A percentile compares a stretch with the other conserved stretches of the same genome.
These are phyloP conservation scores for Kurtzmaniella quercitrusa DNA, from an alignment of 1,139 yeast genomes.

Conservation along the genomic window DNA sequence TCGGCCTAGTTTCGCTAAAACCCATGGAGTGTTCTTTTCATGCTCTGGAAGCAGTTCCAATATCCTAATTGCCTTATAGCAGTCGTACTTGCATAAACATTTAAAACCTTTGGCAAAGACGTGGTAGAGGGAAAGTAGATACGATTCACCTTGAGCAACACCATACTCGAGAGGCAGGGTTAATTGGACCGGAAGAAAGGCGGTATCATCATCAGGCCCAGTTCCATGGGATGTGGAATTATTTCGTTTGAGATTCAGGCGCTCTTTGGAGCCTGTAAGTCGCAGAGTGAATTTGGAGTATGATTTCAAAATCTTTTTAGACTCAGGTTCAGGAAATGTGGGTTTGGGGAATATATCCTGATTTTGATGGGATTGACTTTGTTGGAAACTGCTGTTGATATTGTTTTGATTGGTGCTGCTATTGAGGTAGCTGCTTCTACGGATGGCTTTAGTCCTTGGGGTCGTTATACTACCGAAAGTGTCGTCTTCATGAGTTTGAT, in stretches of 20 bases:
- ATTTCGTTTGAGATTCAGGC: slow-evolving; percentile 48
- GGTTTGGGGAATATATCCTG: slow-evolving; percentile 28
- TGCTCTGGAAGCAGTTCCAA: slow-evolving; percentile 59
- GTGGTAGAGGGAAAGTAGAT: slow-evolving; percentile 50
- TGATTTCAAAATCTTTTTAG: slow-evolving; percentile 11
- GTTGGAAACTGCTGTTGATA: background rate
- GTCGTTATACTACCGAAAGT: slow-evolving; percentile 13
- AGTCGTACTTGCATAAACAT: slow-evolving; percentile 66
- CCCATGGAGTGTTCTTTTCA: slow-evolving; percentile 82
- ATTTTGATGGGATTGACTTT: slow-evolving; percentile 9
- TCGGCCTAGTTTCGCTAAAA: slow-evolving; percentile 72
- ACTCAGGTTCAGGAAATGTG: slow-evolving; percentile 19
- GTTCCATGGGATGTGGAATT: slow-evolving; percentile 8
- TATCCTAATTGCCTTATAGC: slow-evolving; percentile 73
- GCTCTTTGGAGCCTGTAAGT: slow-evolving; percentile 11
- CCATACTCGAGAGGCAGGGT: slow-evolving; percentile 4
- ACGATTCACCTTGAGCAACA: slow-evolving; percentile 26
- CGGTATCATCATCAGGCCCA: slow-evolving; percentile 6
- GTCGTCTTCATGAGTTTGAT: slow-evolving; percentile 17
- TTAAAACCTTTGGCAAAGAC: slow-evolving; percentile 64
- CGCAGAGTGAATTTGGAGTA: slow-evolving; percentile 48
- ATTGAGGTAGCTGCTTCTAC: slow-evolving; percentile 5
- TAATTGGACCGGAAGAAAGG: slow-evolving; percentile 5
- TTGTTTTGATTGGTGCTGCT: background rate
- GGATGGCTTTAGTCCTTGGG: slow-evolving; percentile 11